Percentiles rank a stretch among this genome's conserved stretches.
These are phyloP conservation scores for Berkeleyomyces basicola DNA, from an alignment of 2,329 filamentous ascomycete species.

Conservation along the genomic window DNA sequence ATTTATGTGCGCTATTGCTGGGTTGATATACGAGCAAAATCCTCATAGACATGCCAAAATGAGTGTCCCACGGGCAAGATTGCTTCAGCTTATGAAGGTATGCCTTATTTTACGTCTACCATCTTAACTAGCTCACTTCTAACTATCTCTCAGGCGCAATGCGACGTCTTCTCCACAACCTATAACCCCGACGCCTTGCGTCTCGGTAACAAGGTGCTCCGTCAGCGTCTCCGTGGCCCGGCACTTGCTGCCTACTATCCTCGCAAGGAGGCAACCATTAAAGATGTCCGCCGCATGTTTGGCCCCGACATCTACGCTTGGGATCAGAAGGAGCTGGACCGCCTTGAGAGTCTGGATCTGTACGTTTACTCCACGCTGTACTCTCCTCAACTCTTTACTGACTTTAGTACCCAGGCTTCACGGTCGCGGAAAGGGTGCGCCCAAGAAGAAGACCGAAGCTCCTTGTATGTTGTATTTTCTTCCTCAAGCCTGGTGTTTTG, in stretches of 20 bases:
- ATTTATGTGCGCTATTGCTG: conserved; percentile 13
- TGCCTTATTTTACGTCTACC: neutral
- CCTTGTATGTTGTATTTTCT: conserved; percentile 20
- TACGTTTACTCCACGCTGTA: conserved; percentile 22
- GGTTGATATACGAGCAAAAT: neutral
- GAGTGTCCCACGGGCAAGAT: conserved; percentile 43
- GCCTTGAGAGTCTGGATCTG: conserved; percentile 58
- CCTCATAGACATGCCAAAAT: conserved; percentile 28
- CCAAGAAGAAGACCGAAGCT: conserved; percentile 65
- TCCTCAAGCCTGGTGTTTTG: neutral
- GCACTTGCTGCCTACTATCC: conserved; percentile 80
- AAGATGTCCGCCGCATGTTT: conserved; percentile 57
- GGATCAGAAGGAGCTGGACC: conserved; percentile 63
- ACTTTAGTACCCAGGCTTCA: conserved; percentile 31
- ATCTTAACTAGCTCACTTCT: conserved; percentile 13
- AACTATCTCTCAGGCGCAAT: conserved; percentile 50
- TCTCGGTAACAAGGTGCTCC: conserved; percentile 80
- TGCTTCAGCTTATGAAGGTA: conserved; percentile 68
- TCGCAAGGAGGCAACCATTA: conserved; percentile 50
- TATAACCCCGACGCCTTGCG: conserved; percentile 75
- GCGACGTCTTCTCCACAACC: conserved; percentile 75
- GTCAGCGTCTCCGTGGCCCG: conserved; percentile 75
- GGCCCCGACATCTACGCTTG: conserved; percentile 48
- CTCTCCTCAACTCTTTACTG: neutral
- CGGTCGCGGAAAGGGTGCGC: conserved; percentile 67